Evolutionary conservation across 2,329 filamentous ascomycete species (phyloP).

Genomic region (Dactylellina sp.): DNA sequence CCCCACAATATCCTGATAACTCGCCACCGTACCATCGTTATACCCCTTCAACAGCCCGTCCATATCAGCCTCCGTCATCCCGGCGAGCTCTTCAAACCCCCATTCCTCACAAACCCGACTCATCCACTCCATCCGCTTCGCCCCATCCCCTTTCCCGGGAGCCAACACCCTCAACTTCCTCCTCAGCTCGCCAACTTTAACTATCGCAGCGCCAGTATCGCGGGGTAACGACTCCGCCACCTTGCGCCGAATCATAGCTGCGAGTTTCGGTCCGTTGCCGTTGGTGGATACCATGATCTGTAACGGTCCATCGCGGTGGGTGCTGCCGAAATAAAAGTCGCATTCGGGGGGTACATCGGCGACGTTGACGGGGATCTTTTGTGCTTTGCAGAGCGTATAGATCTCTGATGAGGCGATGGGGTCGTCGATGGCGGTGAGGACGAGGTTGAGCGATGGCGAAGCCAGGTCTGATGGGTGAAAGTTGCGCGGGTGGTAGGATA

Average conservation of each 20-base stretch:
- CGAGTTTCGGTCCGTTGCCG: slow-evolving; percentile 91
- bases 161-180: slow-evolving; percentile 82
- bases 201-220: slow-evolving; percentile 86
- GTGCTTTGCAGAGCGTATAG: slow-evolving; percentile 92
- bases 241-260: slow-evolving; percentile 83
- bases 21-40: slow-evolving; percentile 52
- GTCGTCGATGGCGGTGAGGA: slow-evolving; percentile 92
- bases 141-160: slow-evolving; percentile 77
- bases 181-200: slow-evolving; percentile 82
- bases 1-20: slow-evolving; percentile 55
- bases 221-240: slow-evolving; percentile 81
- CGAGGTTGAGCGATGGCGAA: slow-evolving; percentile 78
- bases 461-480: slow-evolving; percentile 90
- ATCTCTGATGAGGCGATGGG: slow-evolving; percentile 88
- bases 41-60: slow-evolving; percentile 72
- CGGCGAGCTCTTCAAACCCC: slow-evolving; percentile 84
- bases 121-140: slow-evolving; percentile 96
- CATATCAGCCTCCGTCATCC: slow-evolving; percentile 86
- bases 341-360: slow-evolving; percentile 96
- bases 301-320: slow-evolving; percentile 92
- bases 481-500: slow-evolving; percentile 82
- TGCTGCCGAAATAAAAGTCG: slow-evolving; percentile 98
- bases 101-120: slow-evolving; percentile 88
- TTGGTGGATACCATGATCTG: slow-evolving; percentile 99
- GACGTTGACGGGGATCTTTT: slow-evolving; percentile 88